Evolutionary conservation across 306 rosid species (phyloP).

Genomic region (Dryas alaskensis): DNA sequence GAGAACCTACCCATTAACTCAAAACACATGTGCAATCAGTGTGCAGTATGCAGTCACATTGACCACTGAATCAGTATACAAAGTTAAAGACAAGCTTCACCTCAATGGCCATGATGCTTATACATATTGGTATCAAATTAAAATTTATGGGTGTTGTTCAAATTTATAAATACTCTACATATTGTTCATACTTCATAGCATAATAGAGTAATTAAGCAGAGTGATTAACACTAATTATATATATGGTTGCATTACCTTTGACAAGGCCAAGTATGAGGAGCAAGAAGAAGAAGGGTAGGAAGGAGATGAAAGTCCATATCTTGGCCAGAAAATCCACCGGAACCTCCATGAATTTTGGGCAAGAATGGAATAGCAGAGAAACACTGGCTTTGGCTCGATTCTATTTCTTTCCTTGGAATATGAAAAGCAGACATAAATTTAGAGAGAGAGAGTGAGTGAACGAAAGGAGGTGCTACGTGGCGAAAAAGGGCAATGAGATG

Average conservation of each 20-base stretch:
- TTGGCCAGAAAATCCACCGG: conserved; percentile 33
- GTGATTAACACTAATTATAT: background rate
- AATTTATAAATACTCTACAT: too few relatives aligned
- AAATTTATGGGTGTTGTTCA: background rate
- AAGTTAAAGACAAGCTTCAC: too few relatives aligned
- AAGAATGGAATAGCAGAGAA: background rate
- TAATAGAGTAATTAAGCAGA: background rate
- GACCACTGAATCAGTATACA: too few relatives aligned
- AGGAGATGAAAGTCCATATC: conserved; percentile 59
- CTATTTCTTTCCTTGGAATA: background rate
- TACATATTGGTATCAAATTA: background rate
- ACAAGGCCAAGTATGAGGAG: conserved; percentile 58
- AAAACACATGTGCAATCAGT: too few relatives aligned
- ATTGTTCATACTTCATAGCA: conserved; percentile 1
- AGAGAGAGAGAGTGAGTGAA: background rate
- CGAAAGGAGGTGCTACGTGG: conserved; percentile 5
- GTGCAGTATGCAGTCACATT: too few relatives aligned
- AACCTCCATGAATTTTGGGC: conserved; percentile 38
- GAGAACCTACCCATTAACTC: too few relatives aligned
- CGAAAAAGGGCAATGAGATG: background rate
- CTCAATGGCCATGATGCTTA: too few relatives aligned
- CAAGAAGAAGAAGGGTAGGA: conserved; percentile 64
- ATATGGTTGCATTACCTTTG: conserved; percentile 47
- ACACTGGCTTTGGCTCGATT: background rate
- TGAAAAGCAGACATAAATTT: background rate